These are phyloP conservation scores for sweet orange (Citrus sinensis) DNA, from an alignment of 345 rosid genomes.

Conservation along the genomic window DNA sequence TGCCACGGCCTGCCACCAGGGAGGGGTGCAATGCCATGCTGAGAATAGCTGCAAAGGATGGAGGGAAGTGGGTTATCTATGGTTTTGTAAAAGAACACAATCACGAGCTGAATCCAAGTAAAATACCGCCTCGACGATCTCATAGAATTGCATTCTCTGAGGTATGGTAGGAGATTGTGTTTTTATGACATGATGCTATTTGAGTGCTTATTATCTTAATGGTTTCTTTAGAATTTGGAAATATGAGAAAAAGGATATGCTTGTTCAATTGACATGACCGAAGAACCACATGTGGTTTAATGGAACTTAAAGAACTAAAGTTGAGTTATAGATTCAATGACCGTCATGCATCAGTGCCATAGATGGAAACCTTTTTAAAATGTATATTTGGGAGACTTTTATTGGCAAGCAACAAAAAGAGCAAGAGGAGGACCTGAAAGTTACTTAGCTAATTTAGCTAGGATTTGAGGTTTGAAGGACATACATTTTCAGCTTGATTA, in stretches of 20 bases:
- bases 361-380: background rate
- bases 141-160: conserved; percentile 39
- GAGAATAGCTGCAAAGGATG: conserved; percentile 37
- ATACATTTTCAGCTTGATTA: background rate
- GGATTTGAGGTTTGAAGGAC: background rate
- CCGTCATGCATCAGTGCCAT: background rate
- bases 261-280: background rate
- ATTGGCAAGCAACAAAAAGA: background rate
- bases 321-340: background rate
- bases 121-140: conserved; percentile 33
- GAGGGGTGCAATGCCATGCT: conserved; percentile 44
- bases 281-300: background rate
- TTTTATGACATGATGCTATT: background rate
- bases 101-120: conserved; percentile 35
- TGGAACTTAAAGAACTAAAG: background rate
- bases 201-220: background rate
- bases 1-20: conserved; percentile 29
- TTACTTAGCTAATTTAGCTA: background rate
- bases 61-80: conserved; percentile 40
- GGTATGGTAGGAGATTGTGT: conserved; percentile 17
- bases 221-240: background rate
- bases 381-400: background rate
- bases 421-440: background rate
- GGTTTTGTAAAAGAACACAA: conserved; percentile 40
- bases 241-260: background rate